Conservation (phyloP, 169 alveolate genomes). For the Eimeria falciformis region DNA sequence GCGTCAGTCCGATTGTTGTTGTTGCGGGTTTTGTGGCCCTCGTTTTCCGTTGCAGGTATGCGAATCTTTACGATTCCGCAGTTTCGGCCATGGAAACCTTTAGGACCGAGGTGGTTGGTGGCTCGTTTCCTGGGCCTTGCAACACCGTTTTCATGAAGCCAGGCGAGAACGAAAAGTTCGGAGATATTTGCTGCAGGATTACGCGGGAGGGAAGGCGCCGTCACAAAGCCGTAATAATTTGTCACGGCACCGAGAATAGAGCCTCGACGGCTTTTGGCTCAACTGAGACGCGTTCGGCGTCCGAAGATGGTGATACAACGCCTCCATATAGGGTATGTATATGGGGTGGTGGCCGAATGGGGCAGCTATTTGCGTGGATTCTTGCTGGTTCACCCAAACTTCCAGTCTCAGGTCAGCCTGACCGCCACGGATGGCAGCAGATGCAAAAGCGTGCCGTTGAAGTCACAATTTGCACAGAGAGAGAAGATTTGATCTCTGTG, state of each 20-base stretch:
- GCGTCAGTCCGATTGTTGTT: not conserved
- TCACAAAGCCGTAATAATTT: not conserved
- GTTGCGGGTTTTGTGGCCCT: not conserved
- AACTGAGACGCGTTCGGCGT: not conserved
- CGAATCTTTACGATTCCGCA: slow-evolving; percentile 48
- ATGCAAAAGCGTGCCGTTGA: slow-evolving; percentile 33
- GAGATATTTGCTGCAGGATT: not conserved
- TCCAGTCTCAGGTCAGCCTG: not conserved
- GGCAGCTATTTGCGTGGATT: slow-evolving; percentile 76
- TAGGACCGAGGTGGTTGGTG: slow-evolving; percentile 55
- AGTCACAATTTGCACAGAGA: slow-evolving; percentile 57
- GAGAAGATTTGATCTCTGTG: slow-evolving; percentile 60
- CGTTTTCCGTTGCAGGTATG: slow-evolving; percentile 20
- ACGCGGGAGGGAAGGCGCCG: too few species aligned
- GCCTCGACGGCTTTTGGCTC: not conserved
- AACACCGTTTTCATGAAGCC: slow-evolving; percentile 51
- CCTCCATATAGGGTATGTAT: slow-evolving; percentile 69
- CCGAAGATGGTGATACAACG: not conserved
- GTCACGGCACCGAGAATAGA: not conserved
- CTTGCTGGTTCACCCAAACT: slow-evolving; percentile 47
- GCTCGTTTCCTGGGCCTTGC: slow-evolving; percentile 46
- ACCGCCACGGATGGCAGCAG: slow-evolving; percentile 18
- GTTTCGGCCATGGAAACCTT: slow-evolving; percentile 63
- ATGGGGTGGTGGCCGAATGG: slow-evolving; percentile 77
- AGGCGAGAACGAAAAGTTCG: slow-evolving; percentile 31